phyloP scores from a whole-genome alignment of 164 flowering plant genomes.

The Berberis thunbergii region DNA sequence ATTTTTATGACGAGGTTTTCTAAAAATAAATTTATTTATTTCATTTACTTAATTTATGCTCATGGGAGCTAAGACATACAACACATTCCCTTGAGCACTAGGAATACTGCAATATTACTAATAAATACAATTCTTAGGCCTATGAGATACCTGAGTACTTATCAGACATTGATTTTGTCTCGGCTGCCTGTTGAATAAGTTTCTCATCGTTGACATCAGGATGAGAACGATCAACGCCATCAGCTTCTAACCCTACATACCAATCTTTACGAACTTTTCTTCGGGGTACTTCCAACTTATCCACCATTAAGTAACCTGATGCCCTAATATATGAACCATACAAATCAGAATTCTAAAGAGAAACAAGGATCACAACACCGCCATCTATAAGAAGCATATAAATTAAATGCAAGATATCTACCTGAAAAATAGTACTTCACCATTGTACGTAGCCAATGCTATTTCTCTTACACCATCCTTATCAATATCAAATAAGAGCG shows the following conservation, averaged over 20 bases:
- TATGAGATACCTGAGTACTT: constrained; percentile 14
- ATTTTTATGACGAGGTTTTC: too few relatives aligned
- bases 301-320: constrained; percentile 92
- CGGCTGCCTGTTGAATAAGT: constrained; percentile 55
- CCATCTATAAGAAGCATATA: background rate
- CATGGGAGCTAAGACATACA: too few relatives aligned
- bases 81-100: too few relatives aligned
- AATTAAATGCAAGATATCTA: constrained; percentile 11
- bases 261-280: constrained; percentile 79
- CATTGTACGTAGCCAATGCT: constrained; percentile 91
- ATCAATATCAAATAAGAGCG: constrained; percentile 92
- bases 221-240: constrained; percentile 85
- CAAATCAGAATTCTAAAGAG: constrained; percentile 3
- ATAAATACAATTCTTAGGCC: background rate
- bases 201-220: constrained; percentile 92
- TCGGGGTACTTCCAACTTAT: constrained; percentile 77
- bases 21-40: too few relatives aligned
- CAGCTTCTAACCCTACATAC: constrained; percentile 74
- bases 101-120: background rate
- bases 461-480: constrained; percentile 98
- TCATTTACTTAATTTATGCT: too few relatives aligned
- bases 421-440: constrained; percentile 98
- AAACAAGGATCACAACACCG: background rate
- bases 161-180: constrained; percentile 25
- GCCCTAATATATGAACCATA: constrained; percentile 40